A percentile compares a stretch with the other conserved stretches of the same genome.
phyloP scores from a whole-genome alignment of 495 filamentous ascomycete species.

The Aspergillus incahuasiensis region DNA sequence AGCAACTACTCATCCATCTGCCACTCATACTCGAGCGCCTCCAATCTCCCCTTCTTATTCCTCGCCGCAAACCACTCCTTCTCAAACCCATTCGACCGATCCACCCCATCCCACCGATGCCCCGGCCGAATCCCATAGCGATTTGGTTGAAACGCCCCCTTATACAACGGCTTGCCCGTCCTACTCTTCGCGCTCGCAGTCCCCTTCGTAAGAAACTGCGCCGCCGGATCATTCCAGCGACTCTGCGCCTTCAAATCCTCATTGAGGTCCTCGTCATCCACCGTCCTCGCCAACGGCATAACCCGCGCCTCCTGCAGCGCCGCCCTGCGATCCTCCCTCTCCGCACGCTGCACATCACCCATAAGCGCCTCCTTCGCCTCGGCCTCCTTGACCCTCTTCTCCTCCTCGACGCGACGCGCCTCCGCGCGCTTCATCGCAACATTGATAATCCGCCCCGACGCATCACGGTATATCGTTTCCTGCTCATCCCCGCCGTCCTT shows the following conservation, averaged over 20 bases:
- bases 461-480: constrained; percentile 92
- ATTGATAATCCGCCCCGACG: constrained; percentile 85
- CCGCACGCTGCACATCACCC: constrained; percentile 75
- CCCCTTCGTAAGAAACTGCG: constrained; percentile 64
- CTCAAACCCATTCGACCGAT: constrained; percentile 91
- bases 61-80: constrained; percentile 86
- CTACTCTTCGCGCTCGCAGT: constrained; percentile 35
- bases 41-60: constrained; percentile 67
- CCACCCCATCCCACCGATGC: constrained; percentile 95
- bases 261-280: constrained; percentile 82
- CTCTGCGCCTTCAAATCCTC: constrained; percentile 67
- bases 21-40: constrained; percentile 86
- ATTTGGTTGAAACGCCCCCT: constrained; percentile 79
- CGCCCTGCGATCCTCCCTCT: constrained; percentile 54
- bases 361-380: constrained; percentile 60
- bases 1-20: constrained; percentile 75
- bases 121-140: constrained; percentile 90
- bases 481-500: constrained; percentile 32
- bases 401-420: constrained; percentile 65
- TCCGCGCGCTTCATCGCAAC: constrained; percentile 86
- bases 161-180: constrained; percentile 70
- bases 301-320: constrained; percentile 69
- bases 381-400: constrained; percentile 59
- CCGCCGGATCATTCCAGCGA: constrained; percentile 93
- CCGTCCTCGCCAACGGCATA: constrained; percentile 72